Evolutionary conservation across 345 rosid species (phyloP).

Genomic region (Boechera retrofracta): DNA sequence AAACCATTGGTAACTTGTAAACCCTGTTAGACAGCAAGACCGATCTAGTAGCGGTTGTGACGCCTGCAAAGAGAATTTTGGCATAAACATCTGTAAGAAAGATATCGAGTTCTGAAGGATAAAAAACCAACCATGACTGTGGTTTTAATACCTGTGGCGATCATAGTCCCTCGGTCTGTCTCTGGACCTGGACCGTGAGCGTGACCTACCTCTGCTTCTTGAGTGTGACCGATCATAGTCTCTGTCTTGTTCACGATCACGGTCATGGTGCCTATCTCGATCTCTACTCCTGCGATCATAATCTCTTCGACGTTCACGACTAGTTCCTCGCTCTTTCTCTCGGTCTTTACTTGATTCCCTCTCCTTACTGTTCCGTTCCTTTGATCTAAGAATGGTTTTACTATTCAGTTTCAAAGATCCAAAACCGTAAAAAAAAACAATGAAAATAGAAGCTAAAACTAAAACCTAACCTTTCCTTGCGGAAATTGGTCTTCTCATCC

Average conservation of each 20-base stretch:
- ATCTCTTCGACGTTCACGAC: constrained; percentile 75
- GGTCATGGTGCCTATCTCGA: constrained; percentile 72
- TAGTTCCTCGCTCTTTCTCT: constrained; percentile 58
- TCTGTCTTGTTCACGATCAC: constrained; percentile 62
- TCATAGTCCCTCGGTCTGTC: constrained; percentile 82
- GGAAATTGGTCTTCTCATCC: constrained; percentile 75
- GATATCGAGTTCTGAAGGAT: background rate
- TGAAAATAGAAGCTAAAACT: constrained; percentile 46
- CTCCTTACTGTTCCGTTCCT: constrained; percentile 64
- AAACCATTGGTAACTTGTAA: constrained; percentile 13
- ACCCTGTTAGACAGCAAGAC: background rate
- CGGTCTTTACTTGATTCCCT: constrained; percentile 68
- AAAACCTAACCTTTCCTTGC: constrained; percentile 62
- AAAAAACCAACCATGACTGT: background rate
- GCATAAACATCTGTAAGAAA: constrained; percentile 7
- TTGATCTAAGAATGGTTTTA: constrained; percentile 54
- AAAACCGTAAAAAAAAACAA: background rate
- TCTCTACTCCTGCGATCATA: constrained; percentile 79
- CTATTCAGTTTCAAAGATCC: background rate
- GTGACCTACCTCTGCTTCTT: constrained; percentile 76
- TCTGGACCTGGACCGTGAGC: constrained; percentile 82
- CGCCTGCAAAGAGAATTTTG: constrained; percentile 29
- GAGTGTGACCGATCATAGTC: constrained; percentile 72
- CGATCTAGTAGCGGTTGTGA: constrained; percentile 31
- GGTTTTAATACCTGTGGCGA: constrained; percentile 66